Conservation (phyloP, 2,329 filamentous ascomycete species). For the Anthostomella pinea region DNA sequence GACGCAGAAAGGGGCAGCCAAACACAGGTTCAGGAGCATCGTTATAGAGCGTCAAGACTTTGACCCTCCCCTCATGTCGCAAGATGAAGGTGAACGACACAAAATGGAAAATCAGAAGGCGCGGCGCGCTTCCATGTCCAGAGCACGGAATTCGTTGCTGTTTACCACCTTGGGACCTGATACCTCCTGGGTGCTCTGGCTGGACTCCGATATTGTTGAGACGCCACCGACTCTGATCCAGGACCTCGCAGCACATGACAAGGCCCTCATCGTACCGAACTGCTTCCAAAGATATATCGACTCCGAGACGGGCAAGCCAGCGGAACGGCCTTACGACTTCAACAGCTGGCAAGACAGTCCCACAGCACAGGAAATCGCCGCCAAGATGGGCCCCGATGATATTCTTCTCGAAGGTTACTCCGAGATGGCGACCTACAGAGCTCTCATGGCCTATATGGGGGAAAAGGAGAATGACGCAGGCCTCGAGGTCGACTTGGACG, state of each 20-base stretch:
- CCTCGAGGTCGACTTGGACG: slow-evolving; percentile 74
- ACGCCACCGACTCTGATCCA: slow-evolving; percentile 83
- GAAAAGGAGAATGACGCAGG: slow-evolving; percentile 53
- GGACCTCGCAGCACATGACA: slow-evolving; percentile 83
- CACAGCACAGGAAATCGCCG: slow-evolving; percentile 70
- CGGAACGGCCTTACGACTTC: slow-evolving; percentile 87
- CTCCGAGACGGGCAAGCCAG: slow-evolving; percentile 62
- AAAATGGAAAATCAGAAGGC: slow-evolving; percentile 87
- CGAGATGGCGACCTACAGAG: slow-evolving; percentile 88
- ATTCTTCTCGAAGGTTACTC: slow-evolving; percentile 91
- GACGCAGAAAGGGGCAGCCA: slow-evolving; percentile 79
- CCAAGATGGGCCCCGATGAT: slow-evolving; percentile 84
- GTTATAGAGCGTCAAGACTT: slow-evolving; percentile 96
- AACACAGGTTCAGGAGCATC: slow-evolving; percentile 84
- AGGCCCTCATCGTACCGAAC: slow-evolving; percentile 90
- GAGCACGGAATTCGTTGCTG: slow-evolving; percentile 87
- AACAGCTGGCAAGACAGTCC: slow-evolving; percentile 96
- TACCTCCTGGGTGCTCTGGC: slow-evolving; percentile 95
- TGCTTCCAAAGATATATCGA: slow-evolving; percentile 88
- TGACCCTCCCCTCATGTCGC: slow-evolving; percentile 74
- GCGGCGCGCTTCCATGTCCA: slow-evolving; percentile 84
- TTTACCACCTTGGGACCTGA: slow-evolving; percentile 91
- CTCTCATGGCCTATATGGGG: slow-evolving; percentile 83
- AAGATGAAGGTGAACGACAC: slow-evolving; percentile 85
- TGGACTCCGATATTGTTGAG: slow-evolving; percentile 90